phyloP scores from a whole-genome alignment of 2,329 filamentous ascomycete species.

The Aspergillus sp. region DNA sequence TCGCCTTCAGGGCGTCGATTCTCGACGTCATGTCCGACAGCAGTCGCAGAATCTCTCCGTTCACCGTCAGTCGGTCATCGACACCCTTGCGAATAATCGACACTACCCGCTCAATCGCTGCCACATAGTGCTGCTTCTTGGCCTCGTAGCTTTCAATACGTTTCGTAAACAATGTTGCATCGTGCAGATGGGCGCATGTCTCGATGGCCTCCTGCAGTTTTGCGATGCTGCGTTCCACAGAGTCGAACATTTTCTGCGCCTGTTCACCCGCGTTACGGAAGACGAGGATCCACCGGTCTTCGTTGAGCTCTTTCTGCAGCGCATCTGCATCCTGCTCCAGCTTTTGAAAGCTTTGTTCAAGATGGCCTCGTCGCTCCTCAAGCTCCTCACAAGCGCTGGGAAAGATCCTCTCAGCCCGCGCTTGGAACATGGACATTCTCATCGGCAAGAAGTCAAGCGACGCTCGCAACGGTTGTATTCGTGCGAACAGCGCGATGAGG shows the following conservation, averaged over 20 bases:
- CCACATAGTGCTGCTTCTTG: constrained; percentile 91
- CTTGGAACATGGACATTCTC: constrained; percentile 83
- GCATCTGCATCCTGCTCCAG: constrained; percentile 89
- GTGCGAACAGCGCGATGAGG: constrained; percentile 84
- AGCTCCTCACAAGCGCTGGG: constrained; percentile 90
- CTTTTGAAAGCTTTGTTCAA: constrained; percentile 85
- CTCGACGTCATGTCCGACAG: constrained; percentile 83
- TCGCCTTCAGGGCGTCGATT: constrained; percentile 73
- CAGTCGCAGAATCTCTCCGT: constrained; percentile 87
- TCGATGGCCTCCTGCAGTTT: constrained; percentile 83
- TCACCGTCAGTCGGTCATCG: constrained; percentile 90
- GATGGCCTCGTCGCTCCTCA: constrained; percentile 68
- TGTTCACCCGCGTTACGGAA: constrained; percentile 91
- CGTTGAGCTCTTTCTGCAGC: constrained; percentile 83
- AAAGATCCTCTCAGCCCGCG: constrained; percentile 74
- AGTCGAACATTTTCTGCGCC: constrained; percentile 95
- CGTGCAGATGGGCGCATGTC: constrained; percentile 70
- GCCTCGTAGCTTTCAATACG: constrained; percentile 92
- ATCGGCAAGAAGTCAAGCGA: constrained; percentile 95
- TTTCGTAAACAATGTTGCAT: constrained; percentile 69
- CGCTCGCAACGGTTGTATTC: constrained; percentile 90
- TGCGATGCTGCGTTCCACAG: constrained; percentile 79
- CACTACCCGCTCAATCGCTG: constrained; percentile 87
- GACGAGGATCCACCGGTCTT: constrained; percentile 94
- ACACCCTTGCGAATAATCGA: constrained; percentile 95